Evolutionary conservation across 1,139 yeast species (phyloP), one percentile per base, ranked within the genome.

Genomic region (Chernovozyma aurita): DNA sequence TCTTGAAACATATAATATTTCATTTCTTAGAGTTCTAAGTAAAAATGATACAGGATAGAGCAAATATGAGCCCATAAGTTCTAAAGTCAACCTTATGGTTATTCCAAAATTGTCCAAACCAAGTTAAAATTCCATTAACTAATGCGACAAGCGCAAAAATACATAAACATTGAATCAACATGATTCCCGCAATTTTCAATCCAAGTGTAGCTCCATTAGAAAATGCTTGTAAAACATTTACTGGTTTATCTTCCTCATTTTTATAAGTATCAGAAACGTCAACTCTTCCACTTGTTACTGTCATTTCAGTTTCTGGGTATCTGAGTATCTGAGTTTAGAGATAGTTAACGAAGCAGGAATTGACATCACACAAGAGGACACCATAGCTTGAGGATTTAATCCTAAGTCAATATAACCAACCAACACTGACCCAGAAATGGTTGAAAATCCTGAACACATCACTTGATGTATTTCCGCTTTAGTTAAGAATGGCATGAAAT

Each of bases 291-390:
- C 67, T 57, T 18, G 84, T 70, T 30, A 78, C 48, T 2, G 84
- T 70, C 41, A 63, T 69, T 47, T 79, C 84, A 15, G 76, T 69
- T 52, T 79, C 85, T 13, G 85, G 85, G 46, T 61, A 65, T 55
- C 85, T n/a, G n/a, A n/a, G n/a, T n/a, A n/a, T 55, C 85, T 69
- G 46, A 79, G 63, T 52, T 78, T 78, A 14, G 85, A 76, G 18
- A 78, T 74, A 8, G 84, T 82, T 42, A 79, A 61, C 8, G 83
- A 74, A 22, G 82, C 81, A 5, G 85, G 85, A 52, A 79, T 78
- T 2, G 84, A 78, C 85, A 79, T 79, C 42, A 79, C 81, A 66
- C 85, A 79, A 20, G 83, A 75, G 16, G 82, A 73, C 18, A 79
- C 77, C 48, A 79, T 64, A 6, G 84, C 84, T 52, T 78, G 82